Base-by-base conservation (phyloP, 345 rosid genomes). In the Stellera chamaejasme region DNA sequence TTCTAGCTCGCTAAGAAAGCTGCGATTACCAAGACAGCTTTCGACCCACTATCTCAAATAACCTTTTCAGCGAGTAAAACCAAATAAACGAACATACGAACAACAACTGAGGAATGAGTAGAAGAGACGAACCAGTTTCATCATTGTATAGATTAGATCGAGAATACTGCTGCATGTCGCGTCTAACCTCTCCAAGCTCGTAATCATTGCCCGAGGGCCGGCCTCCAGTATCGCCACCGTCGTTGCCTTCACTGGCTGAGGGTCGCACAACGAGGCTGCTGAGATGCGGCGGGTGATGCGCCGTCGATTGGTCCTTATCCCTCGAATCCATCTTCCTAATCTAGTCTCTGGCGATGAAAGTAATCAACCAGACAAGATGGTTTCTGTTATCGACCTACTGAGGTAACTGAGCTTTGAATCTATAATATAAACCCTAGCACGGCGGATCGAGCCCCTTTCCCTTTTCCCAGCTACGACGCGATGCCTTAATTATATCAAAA, bases 241-340 rank as follows among this genome's bases (percentile, higher is more conserved):
- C 80, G 26, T 68, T 68, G 11, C 72, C 80, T 50, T 74, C 85
- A 69, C 77, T 81, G 50, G 53, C 73, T 9, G 87, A 77, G 11
- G 88, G 85, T 0, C 96, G 85, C 11, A 88, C 87, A 53, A 91
- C 81, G 55, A 91, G 88, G 75, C 96, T 82, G 75, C 90, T 87
- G 52, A 84, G 82, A 13, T 82, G 85, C 36, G 82, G 83, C 63
- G 78, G 96, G 58, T 83, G 95, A 75, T 83, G 83, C 67, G 72
- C 70, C 27, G 75, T 14, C 70, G 75, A 53, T 58, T 75, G 81
- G 52, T 80, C 90, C 78, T 74, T 79, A 65, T 76, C 95, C 63
- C 69, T 79, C 36, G 96, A 82, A 26, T 83, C 92, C 98, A 91
- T 91, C 59, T 51, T 58, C 61, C 61, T 27, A 19, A 19, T 32